Conservation (phyloP, 441 rosid genomes). For the Mallotus japonicus region DNA sequence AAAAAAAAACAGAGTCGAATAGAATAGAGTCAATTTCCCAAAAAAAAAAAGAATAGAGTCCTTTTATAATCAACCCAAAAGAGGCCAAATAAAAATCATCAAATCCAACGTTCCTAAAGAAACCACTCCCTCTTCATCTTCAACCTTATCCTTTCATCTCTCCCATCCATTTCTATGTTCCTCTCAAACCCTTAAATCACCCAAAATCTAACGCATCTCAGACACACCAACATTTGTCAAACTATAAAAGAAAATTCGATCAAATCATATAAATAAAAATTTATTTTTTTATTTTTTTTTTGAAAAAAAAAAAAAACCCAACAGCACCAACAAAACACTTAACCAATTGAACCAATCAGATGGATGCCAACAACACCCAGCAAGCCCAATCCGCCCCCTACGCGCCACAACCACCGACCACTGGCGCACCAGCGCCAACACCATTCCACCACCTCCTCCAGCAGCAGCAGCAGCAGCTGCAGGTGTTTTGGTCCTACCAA, state of each 20-base stretch:
- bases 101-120: slow-evolving; percentile 17
- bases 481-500: slow-evolving; percentile 89
- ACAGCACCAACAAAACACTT: no score
- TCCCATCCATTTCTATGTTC: slow-evolving; percentile 23
- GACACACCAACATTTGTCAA: slow-evolving; percentile 8
- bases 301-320: neutral
- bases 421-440: slow-evolving; percentile 33
- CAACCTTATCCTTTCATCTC: slow-evolving; percentile 25
- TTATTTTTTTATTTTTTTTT: neutral
- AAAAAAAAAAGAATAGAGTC: neutral
- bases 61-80: neutral
- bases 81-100: neutral
- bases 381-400: slow-evolving; percentile 52
- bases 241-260: neutral
- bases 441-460: slow-evolving; percentile 80
- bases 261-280: neutral
- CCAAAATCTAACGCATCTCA: neutral
- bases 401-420: slow-evolving; percentile 36
- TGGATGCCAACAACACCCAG: slow-evolving; percentile 33
- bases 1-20: no score
- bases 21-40: no score
- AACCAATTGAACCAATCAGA: slow-evolving; percentile 9
- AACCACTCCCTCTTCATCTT: neutral
- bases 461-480: slow-evolving; percentile 94
- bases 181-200: neutral